A percentile compares a stretch with the other conserved stretches of the same genome.
These are phyloP conservation scores for Leptomonas seymouri DNA, from an alignment of 208 protist genomes.

Conservation along the genomic window DNA sequence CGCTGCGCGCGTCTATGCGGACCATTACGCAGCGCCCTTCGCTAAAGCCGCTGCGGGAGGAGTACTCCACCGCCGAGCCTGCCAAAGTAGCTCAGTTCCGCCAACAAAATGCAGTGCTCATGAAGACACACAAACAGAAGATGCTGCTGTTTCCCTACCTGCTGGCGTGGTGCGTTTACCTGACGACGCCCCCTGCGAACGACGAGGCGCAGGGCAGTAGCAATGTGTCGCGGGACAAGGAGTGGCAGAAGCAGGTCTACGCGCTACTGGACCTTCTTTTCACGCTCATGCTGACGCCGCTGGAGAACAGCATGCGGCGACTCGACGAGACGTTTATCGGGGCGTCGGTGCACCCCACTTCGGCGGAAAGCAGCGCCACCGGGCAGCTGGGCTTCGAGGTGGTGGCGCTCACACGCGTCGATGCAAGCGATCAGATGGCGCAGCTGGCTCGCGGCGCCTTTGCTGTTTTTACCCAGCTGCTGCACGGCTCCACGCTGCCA, in stretches of 20 bases:
- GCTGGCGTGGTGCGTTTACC: constrained; percentile 65
- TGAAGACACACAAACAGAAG: constrained; percentile 87
- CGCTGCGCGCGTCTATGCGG: constrained; percentile 50
- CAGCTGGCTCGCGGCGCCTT: constrained; percentile 82
- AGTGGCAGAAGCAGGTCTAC: constrained; percentile 57
- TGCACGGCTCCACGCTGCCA: constrained; percentile 57
- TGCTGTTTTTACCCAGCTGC: constrained; percentile 72
- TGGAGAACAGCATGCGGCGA: constrained; percentile 33
- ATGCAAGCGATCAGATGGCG: constrained; percentile 49
- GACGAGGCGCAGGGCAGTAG: constrained; percentile 13
- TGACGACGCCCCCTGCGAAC: constrained; percentile 40
- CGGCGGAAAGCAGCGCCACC: constrained; percentile 21
- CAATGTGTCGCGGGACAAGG: constrained; percentile 27
- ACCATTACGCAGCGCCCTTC: constrained; percentile 51
- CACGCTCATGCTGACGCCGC: constrained; percentile 62
- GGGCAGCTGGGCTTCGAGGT: constrained; percentile 44
- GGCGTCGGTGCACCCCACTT: constrained; percentile 16
- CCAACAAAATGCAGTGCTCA: constrained; percentile 53
- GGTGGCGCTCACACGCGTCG: constrained; percentile 63
- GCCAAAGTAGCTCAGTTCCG: constrained; percentile 63
- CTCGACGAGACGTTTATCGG: constrained; percentile 78
- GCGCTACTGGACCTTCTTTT: constrained; percentile 75
- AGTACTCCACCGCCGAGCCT: constrained; percentile 58
- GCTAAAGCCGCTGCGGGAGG: constrained; percentile 66
- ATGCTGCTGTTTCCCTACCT: constrained; percentile 81